These are phyloP conservation scores for Sporothrix mexicana DNA, from an alignment of 2,329 filamentous ascomycete species.

Conservation along the genomic window DNA sequence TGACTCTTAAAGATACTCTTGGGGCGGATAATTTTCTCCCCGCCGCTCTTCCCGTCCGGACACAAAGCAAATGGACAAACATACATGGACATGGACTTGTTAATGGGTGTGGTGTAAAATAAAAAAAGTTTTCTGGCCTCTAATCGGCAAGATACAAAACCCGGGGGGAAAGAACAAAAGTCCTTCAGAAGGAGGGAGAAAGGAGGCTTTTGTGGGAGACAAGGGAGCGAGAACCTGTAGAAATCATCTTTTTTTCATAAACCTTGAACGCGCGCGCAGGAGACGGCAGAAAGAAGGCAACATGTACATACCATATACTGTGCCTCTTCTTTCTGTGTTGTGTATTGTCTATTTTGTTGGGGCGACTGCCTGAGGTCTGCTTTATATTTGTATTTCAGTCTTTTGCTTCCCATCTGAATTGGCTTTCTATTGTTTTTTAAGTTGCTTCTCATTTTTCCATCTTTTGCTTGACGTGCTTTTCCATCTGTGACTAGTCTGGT, in stretches of 20 bases:
- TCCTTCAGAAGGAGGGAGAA: constrained; percentile 39
- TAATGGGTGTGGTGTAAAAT: constrained; percentile 34
- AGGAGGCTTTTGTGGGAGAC: too few relatives aligned
- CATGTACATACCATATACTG: background rate
- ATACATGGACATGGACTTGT: constrained; percentile 28
- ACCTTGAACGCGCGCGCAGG: constrained; percentile 41
- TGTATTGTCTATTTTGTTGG: constrained; percentile 27
- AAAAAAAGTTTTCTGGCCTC: constrained; percentile 27
- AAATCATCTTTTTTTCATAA: constrained; percentile 13
- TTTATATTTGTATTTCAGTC: constrained; percentile 45
- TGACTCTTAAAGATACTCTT: background rate
- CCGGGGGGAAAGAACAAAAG: background rate
- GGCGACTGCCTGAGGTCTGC: constrained; percentile 37
- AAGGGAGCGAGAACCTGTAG: background rate
- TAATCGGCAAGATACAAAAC: constrained; percentile 17
- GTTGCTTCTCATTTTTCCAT: background rate
- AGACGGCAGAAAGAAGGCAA: background rate
- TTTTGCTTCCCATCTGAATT: constrained; percentile 31
- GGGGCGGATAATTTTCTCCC: constrained; percentile 24
- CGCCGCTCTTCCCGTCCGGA: constrained; percentile 28
- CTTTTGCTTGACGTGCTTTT: constrained; percentile 49
- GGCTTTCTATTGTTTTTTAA: constrained; percentile 18
- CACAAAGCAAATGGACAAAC: constrained; percentile 25
- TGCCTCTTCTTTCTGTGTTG: constrained; percentile 1
- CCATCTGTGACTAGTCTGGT: background rate